Evolutionary conservation across 140 eudicot species (phyloP).

Genomic region (Flaveria floridana): DNA sequence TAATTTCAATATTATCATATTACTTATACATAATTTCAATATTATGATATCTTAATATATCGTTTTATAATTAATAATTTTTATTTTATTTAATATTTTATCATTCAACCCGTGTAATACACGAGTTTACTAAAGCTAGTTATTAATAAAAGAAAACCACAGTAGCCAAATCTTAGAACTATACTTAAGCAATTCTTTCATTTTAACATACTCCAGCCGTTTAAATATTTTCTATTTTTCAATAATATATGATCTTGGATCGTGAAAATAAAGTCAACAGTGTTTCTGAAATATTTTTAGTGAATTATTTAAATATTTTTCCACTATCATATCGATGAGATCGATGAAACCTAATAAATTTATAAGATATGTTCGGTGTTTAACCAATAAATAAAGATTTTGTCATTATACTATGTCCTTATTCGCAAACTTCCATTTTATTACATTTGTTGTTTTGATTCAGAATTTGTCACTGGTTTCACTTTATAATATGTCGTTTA

Average conservation of each 20-base stretch:
- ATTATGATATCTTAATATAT: too few relatives aligned
- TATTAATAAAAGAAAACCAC: not conserved
- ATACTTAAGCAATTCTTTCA: not conserved
- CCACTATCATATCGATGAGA: not conserved
- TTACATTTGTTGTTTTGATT: not conserved
- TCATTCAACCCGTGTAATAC: too few relatives aligned
- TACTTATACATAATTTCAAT: too few relatives aligned
- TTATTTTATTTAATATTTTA: too few relatives aligned
- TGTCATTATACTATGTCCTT: not conserved
- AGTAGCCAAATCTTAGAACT: not conserved
- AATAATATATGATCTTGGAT: not conserved
- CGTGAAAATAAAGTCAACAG: not conserved
- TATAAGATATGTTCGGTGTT: not conserved
- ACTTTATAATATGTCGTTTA: not conserved
- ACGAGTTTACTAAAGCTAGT: too few relatives aligned
- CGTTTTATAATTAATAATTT: too few relatives aligned
- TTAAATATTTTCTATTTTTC: not conserved
- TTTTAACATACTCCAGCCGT: not conserved
- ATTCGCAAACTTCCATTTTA: not conserved
- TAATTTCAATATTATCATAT: too few relatives aligned
- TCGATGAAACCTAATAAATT: not conserved
- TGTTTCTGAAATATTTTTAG: not conserved
- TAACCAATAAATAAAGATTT: not conserved
- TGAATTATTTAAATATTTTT: not conserved
- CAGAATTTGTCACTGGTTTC: not conserved